phyloP scores from a whole-genome alignment of 257 asterid genomes.

The Jaltomata sinuosa region DNA sequence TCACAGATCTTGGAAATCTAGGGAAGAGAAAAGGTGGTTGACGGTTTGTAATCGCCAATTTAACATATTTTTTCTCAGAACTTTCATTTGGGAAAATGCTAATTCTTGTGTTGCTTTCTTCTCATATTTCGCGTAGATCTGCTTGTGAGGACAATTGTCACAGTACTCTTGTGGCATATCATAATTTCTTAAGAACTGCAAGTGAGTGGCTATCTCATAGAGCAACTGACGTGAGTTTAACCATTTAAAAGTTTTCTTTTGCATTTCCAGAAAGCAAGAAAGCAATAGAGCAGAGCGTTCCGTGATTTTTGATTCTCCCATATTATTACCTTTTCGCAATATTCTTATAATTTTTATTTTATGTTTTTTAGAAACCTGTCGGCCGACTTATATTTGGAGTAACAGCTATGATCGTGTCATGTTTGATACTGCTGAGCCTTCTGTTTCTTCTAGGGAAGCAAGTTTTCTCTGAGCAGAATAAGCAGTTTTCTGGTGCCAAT shows the following conservation, averaged over 20 bases:
- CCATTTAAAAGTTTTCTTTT: background rate
- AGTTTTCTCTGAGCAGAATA: constrained; percentile 16
- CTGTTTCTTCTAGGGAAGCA: constrained; percentile 34
- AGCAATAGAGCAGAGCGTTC: background rate
- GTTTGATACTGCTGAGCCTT: constrained; percentile 42
- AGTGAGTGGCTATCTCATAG: constrained; percentile 79
- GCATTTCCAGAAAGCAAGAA: background rate
- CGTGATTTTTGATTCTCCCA: background rate
- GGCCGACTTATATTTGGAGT: constrained; percentile 55
- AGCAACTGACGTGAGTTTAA: constrained; percentile 72
- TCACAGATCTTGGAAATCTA: constrained; percentile 51
- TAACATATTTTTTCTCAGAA: background rate
- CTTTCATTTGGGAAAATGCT: background rate
- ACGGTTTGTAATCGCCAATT: background rate
- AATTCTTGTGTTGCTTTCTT: constrained; percentile 8
- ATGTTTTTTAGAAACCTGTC: constrained; percentile 54
- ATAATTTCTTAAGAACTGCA: constrained; percentile 46
- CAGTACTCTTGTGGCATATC: constrained; percentile 40
- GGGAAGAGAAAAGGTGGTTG: constrained; percentile 34
- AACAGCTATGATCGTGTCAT: constrained; percentile 58
- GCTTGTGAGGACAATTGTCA: constrained; percentile 28
- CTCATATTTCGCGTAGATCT: constrained; percentile 22
- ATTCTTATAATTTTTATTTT: constrained; percentile 1
- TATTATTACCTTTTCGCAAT: background rate
- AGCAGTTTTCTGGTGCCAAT: constrained; percentile 7